Percentiles rank a stretch among this genome's conserved stretches.
Evolutionary conservation across 148 eudicot species (phyloP).

Genomic region (Rhododendron ovatum): DNA sequence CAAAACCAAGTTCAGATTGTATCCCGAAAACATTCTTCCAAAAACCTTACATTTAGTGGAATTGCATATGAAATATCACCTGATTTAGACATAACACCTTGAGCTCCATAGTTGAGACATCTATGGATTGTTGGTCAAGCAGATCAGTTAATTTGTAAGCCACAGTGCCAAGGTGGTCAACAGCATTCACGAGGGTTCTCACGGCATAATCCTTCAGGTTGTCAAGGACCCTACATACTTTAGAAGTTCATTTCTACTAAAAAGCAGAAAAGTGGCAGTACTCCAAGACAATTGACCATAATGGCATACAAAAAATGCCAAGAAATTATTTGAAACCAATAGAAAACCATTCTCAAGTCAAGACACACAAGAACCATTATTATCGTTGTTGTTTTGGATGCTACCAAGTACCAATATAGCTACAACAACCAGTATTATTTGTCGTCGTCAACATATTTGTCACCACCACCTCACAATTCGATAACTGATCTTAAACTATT

Average conservation of each 20-base stretch:
- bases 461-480: neutral
- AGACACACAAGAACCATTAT: neutral
- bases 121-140: constrained; percentile 69
- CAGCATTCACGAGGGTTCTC: constrained; percentile 89
- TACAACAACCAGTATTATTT: neutral
- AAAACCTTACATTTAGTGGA: neutral
- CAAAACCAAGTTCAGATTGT: constrained; percentile 17
- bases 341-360: neutral
- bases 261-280: neutral
- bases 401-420: neutral
- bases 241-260: constrained; percentile 4
- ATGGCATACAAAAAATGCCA: neutral
- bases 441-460: neutral
- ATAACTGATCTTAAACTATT: neutral
- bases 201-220: constrained; percentile 91
- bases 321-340: neutral
- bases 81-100: constrained; percentile 58
- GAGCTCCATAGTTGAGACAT: constrained; percentile 64
- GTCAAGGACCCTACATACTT: constrained; percentile 63
- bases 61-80: neutral
- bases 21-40: neutral
- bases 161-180: constrained; percentile 98
- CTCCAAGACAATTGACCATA: neutral
- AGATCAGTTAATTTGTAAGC: constrained; percentile 91
- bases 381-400: neutral